Percentiles rank a stretch among this genome's conserved stretches.
Conservation (phyloP, 208 protist genomes). For the Vickermania ingenoplastis region DNA sequence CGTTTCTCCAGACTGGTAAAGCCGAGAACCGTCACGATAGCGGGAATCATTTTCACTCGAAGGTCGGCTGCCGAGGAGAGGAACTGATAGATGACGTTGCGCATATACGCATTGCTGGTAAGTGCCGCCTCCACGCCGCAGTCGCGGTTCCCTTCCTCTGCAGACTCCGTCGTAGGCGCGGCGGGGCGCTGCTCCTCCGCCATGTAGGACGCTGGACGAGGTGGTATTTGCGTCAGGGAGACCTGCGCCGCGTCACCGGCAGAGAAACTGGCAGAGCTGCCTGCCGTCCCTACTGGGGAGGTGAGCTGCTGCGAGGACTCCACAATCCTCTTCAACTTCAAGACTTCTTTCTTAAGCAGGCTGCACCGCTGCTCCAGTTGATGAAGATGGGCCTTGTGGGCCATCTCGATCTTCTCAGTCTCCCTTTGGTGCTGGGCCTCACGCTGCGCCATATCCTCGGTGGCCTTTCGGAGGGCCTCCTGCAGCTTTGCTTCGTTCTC, state of each 20-base stretch:
- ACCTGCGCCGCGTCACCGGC: conserved; percentile 23
- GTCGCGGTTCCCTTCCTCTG: conserved; percentile 59
- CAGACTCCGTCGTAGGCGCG: conserved; percentile 38
- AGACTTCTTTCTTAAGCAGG: conserved; percentile 60
- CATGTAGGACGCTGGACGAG: conserved; percentile 2
- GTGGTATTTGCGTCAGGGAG: no score
- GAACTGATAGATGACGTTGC: conserved; percentile 73
- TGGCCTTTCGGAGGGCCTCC: neutral
- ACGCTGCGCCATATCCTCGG: neutral
- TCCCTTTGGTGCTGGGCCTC: neutral
- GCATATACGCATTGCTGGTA: conserved; percentile 63
- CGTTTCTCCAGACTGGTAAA: conserved; percentile 71
- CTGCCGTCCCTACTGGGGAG: conserved; percentile 7
- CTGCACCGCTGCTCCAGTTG: conserved; percentile 78
- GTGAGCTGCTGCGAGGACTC: neutral
- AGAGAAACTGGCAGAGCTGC: conserved; percentile 20
- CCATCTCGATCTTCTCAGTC: conserved; percentile 6
- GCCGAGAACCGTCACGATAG: conserved; percentile 77
- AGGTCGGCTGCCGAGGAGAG: conserved; percentile 52
- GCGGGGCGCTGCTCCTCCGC: conserved; percentile 26
- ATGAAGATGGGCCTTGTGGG: conserved; percentile 25
- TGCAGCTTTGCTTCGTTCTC: conserved; percentile 2
- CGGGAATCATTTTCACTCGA: conserved; percentile 77
- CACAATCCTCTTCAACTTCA: neutral
- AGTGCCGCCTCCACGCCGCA: conserved; percentile 64